These are phyloP conservation scores for Rhodotorula diobovata DNA, from an alignment of 768 basidiomycete genomes.

Conservation along the genomic window DNA sequence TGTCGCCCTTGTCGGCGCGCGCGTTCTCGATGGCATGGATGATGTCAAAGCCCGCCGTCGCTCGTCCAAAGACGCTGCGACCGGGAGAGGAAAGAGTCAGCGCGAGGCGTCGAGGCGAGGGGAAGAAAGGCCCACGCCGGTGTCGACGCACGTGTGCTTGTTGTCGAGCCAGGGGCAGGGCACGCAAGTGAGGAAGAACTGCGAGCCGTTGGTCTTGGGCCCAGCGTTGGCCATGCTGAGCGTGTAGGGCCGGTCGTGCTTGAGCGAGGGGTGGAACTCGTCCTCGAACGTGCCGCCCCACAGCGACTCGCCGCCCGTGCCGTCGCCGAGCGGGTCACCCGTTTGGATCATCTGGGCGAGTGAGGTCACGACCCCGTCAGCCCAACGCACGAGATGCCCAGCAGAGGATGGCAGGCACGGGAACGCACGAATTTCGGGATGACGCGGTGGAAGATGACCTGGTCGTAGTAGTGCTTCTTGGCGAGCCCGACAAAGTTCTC, in stretches of 20 bases:
- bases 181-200: conserved; percentile 97
- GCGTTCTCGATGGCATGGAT: conserved; percentile 73
- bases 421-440: conserved; percentile 78
- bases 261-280: conserved; percentile 81
- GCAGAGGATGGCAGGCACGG: no score
- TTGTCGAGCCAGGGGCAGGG: conserved; percentile 66
- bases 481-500: conserved; percentile 96
- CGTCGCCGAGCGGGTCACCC: conserved; percentile 89
- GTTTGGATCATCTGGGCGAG: conserved; percentile 76
- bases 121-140: no score
- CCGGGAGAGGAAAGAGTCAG: background rate
- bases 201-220: conserved; percentile 83
- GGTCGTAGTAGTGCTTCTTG: conserved; percentile 83
- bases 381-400: no score
- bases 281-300: conserved; percentile 90
- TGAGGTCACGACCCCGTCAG: no score
- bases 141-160: conserved; percentile 51
- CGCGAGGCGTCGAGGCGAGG: background rate
- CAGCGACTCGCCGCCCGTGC: conserved; percentile 83
- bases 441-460: conserved; percentile 90
- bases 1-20: conserved; percentile 46
- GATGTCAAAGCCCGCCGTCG: conserved; percentile 78
- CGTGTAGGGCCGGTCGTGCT: conserved; percentile 91
- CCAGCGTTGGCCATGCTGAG: conserved; percentile 82
- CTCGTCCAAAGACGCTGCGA: conserved; percentile 81